A percentile compares a stretch with the other conserved stretches of the same genome.
Evolutionary conservation across 2,329 filamentous ascomycete species (phyloP).

Genomic region (Neonectria sp.): DNA sequence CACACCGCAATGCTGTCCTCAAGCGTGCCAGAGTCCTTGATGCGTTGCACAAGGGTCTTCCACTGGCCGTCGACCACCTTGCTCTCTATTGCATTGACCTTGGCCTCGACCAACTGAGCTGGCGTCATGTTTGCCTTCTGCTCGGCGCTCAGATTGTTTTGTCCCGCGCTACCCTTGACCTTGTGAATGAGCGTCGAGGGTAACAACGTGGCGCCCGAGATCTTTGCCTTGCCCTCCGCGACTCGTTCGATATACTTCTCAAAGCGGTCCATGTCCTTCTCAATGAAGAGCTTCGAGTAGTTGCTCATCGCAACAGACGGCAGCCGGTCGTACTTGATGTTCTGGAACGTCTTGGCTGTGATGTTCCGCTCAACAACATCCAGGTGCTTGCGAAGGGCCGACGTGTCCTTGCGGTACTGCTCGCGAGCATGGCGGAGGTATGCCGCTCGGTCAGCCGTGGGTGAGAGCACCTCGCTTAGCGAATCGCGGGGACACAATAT

Average conservation of each 20-base stretch:
- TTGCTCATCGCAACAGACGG: constrained; percentile 71
- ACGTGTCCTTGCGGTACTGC: constrained; percentile 65
- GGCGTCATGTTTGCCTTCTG: constrained; percentile 3
- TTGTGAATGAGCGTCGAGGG: constrained; percentile 64
- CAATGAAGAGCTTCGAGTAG: constrained; percentile 64
- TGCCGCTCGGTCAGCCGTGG: constrained; percentile 59
- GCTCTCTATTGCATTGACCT: constrained; percentile 49
- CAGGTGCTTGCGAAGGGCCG: constrained; percentile 67
- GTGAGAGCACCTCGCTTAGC: constrained; percentile 49
- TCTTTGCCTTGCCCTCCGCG: constrained; percentile 61
- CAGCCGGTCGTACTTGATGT: constrained; percentile 71
- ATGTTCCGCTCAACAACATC: constrained; percentile 69
- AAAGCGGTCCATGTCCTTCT: constrained; percentile 67
- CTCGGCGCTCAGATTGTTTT: not conserved
- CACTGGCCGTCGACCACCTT: constrained; percentile 67
- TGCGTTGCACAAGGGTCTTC: constrained; percentile 70
- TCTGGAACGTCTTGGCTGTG: constrained; percentile 58
- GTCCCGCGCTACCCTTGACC: not conserved
- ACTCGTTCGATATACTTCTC: constrained; percentile 65
- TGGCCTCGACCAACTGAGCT: constrained; percentile 45
- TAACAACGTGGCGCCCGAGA: constrained; percentile 70
- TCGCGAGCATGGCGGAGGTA: constrained; percentile 70
- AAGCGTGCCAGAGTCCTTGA: constrained; percentile 69
- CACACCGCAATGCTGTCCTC: constrained; percentile 69
- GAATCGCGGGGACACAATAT: constrained; percentile 60